These are phyloP conservation scores for Globisporangium parvum DNA, from an alignment of 352 stramenopile species.

Conservation along the genomic window DNA sequence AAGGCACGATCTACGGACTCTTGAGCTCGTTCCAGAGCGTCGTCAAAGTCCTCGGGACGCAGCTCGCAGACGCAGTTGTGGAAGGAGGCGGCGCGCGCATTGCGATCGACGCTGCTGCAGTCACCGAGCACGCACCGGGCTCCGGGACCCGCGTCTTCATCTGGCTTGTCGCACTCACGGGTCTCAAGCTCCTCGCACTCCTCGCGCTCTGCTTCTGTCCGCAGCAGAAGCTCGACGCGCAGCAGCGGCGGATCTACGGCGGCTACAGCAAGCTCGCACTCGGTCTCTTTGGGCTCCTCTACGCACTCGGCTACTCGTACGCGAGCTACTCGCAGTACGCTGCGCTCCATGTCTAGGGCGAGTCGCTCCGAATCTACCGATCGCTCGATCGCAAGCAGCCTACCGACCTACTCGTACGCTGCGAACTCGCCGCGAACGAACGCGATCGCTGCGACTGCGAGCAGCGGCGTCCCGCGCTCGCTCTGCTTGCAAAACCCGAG, in stretches of 20 bases:
- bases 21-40: slow-evolving; percentile 30
- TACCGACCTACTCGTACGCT: slow-evolving; percentile 22
- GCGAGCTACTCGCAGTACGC: slow-evolving; percentile 15
- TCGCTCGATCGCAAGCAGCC: too few relatives aligned
- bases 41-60: slow-evolving; percentile 22
- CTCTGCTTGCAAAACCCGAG: slow-evolving; percentile 33
- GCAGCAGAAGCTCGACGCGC: slow-evolving; percentile 45
- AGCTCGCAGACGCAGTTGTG: slow-evolving; percentile 18
- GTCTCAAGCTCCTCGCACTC: slow-evolving; percentile 18
- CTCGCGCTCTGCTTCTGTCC: slow-evolving; percentile 11
- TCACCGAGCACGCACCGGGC: background rate
- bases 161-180: slow-evolving; percentile 12
- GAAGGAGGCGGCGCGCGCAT: background rate
- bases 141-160: slow-evolving; percentile 11
- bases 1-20: slow-evolving; percentile 37
- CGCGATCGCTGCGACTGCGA: slow-evolving; percentile 27
- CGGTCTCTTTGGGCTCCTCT: slow-evolving; percentile 19
- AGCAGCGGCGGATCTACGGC: slow-evolving; percentile 48
- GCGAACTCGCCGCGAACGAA: slow-evolving; percentile 34
- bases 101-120: slow-evolving; percentile 5
- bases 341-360: background rate
- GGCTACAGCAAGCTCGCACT: slow-evolving; percentile 15
- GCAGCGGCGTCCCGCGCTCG: slow-evolving; percentile 32
- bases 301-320: slow-evolving; percentile 17
- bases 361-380: too few relatives aligned